Evolutionary conservation across 768 basidiomycete species (phyloP).

Genomic region (Phanerodontia chrysosporium): DNA sequence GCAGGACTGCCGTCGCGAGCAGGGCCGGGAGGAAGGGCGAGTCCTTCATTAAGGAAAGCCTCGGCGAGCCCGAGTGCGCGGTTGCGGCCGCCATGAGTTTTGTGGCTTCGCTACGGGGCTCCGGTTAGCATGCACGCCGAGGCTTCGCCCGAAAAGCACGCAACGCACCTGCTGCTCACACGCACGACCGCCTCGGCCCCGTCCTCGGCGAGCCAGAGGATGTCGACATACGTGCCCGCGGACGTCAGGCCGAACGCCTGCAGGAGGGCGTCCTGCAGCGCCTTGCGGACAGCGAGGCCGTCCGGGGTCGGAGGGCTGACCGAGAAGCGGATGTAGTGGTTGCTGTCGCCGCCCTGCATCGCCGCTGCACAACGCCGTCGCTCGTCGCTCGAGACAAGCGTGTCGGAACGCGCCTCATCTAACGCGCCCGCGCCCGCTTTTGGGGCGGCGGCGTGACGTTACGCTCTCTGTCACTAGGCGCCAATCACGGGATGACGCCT

Average conservation of each 20-base stretch:
- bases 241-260: conserved; percentile 53
- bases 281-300: conserved; percentile 45
- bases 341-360: no score
- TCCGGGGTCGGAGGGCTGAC: conserved; percentile 37
- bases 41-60: conserved; percentile 26
- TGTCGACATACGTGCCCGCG: conserved; percentile 51
- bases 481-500: no score
- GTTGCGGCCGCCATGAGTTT: conserved; percentile 27
- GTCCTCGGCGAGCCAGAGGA: conserved; percentile 47
- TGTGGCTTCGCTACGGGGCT: conserved; percentile 25
- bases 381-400: no score
- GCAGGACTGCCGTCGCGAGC: conserved; percentile 9
- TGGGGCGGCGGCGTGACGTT: no score
- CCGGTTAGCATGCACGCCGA: not conserved
- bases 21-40: conserved; percentile 29
- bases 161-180: conserved; percentile 32
- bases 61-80: conserved; percentile 16
- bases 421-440: no score
- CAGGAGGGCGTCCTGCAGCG: conserved; percentile 49
- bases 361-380: no score
- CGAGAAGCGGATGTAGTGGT: conserved; percentile 23
- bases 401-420: no score
- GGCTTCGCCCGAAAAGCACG: not conserved
- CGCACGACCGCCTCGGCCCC: conserved; percentile 41
- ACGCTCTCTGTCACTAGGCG: no score